Evolutionary conservation across 495 filamentous ascomycete genomes (phyloP), one percentile per base, ranked within the genome.

Genomic region (Xylaria curta): DNA sequence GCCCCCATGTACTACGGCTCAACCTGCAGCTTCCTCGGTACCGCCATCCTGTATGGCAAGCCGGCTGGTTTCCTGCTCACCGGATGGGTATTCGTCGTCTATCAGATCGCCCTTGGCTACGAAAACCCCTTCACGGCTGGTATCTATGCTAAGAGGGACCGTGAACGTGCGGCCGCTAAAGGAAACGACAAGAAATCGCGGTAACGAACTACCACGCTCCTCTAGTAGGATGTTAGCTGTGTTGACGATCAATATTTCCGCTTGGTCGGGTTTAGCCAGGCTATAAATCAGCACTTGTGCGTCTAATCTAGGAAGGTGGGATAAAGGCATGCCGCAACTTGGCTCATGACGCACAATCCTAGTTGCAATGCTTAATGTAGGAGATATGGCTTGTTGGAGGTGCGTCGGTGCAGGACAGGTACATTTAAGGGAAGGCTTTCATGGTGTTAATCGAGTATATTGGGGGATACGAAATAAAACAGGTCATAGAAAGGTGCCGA

Each of bases 1-100:
- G 92, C 94, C 47, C 96, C 96, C 51, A 99, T 99, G 96, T 99
- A 99, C 85, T 93, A 93, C 84, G 96, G 96, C 36, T 93, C 91
- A 70, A 94, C 96, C 60, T 85, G 97, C 87, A 93, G 90, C 83
- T 99, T 99, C 82, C 82, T 97, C 49, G 96, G 93, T 21, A 91
- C 92, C 38, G 94, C 97, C n/a, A 82, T 99, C 26, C 87, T 93
- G 78, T 94, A 91, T 76, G 96, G 94, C 69, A 94, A 93, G 82
- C 95, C 95, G 2, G 96, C 96, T 1, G 96, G 96, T 6, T 73
- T 98, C 49, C 79, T 94, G 61, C 79, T 98, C 80, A 94, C 94
- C 0, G 82, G 81, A 7, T 83, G 90, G 82, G 96, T 98, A 31
- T 88, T 92, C 74, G 79, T 91, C 33, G 86, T 92, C 64, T 99